Percentiles rank a stretch among this genome's conserved stretches.
Evolutionary conservation across 1,284 basidiomycete species (phyloP).

Genomic region (Entoloma clypeatum): DNA sequence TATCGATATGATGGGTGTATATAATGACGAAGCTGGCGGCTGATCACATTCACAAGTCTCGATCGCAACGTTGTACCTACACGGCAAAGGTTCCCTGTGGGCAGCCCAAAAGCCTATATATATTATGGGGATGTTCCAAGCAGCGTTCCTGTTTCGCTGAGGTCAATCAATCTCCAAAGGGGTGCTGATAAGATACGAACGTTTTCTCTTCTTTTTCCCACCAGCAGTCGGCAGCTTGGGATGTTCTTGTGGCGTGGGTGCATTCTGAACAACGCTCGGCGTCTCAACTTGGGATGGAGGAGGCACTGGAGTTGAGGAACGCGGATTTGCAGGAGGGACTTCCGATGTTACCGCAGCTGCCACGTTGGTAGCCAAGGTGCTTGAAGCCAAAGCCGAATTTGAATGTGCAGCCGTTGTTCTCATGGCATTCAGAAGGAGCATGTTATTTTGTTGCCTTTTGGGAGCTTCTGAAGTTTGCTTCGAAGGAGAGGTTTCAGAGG

Average conservation of each 20-base stretch:
- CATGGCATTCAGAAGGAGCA: constrained; percentile 71
- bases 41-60: no score
- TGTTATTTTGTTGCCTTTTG: constrained; percentile 62
- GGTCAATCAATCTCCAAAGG: constrained; percentile 8
- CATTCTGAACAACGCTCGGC: constrained; percentile 38
- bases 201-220: constrained; percentile 71
- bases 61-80: no score
- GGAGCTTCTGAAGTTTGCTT: constrained; percentile 29
- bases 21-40: no score
- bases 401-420: constrained; percentile 68
- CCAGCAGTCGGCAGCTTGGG: constrained; percentile 45
- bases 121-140: constrained; percentile 28
- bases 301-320: constrained; percentile 59
- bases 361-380: constrained; percentile 27
- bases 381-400: constrained; percentile 43
- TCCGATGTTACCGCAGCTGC: constrained; percentile 39
- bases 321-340: constrained; percentile 37
- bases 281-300: constrained; percentile 37
- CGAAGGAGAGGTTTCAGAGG: constrained; percentile 23
- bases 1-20: no score
- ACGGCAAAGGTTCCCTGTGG: no score
- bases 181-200: constrained; percentile 33
- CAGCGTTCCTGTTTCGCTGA: constrained; percentile 29
- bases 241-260: constrained; percentile 42
- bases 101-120: no score